Conservation (phyloP, 805 yeast genomes). For the Ogataea dorogensis region DNA sequence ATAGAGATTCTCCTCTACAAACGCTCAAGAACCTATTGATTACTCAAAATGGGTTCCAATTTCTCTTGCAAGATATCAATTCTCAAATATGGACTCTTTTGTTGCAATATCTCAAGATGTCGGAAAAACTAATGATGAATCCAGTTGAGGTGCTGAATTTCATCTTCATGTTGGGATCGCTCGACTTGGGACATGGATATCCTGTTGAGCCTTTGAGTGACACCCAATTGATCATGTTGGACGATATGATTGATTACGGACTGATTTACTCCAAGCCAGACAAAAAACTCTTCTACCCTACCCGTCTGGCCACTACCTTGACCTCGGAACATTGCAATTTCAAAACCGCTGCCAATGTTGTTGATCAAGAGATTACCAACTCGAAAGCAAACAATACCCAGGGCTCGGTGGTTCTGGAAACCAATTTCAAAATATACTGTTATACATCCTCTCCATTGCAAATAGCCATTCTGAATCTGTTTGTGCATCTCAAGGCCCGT, state of each 20-base stretch:
- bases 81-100: constrained; percentile 93
- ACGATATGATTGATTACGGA: constrained; percentile 89
- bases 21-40: constrained; percentile 50
- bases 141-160: constrained; percentile 94
- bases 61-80: constrained; percentile 85
- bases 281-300: constrained; percentile 65
- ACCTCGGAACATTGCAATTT: constrained; percentile 79
- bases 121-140: constrained; percentile 86
- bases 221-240: constrained; percentile 83
- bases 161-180: constrained; percentile 87
- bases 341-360: constrained; percentile 70
- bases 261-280: constrained; percentile 53
- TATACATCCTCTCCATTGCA: constrained; percentile 93
- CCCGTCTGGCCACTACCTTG: constrained; percentile 82
- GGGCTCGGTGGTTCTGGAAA: constrained; percentile 86
- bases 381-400: constrained; percentile 24
- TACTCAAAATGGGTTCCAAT: constrained; percentile 92
- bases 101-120: constrained; percentile 80
- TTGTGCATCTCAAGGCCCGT: constrained; percentile 80
- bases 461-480: constrained; percentile 85
- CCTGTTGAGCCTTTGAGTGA: constrained; percentile 65
- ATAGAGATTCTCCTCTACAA: constrained; percentile 18
- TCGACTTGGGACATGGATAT: constrained; percentile 88
- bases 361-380: constrained; percentile 60
- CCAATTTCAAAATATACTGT: constrained; percentile 90